Base-by-base conservation (phyloP, 345 rosid species). In the Heritiera littoralis region DNA sequence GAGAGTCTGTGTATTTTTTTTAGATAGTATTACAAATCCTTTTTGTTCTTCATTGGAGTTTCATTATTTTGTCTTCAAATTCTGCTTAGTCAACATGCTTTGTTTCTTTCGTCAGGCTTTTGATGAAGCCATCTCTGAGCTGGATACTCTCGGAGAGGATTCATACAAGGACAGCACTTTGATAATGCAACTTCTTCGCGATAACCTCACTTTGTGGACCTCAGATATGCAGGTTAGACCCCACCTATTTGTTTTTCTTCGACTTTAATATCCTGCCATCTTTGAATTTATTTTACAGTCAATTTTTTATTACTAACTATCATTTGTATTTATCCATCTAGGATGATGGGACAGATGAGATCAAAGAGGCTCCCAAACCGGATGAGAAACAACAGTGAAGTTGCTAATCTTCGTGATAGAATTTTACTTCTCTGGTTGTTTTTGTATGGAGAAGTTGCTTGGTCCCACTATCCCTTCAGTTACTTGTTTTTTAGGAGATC, bases 121-220 rank as follows among this genome's bases (percentile, higher is more conserved):
- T 76, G 95, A 91, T 74, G 93, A 91, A 83, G 95, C 95, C 48
- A 89, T 91, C 9, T 87, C 95, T 3, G 93, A 91, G 88, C 78
- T 91, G 74, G 92, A 91, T 73, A 86, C 88, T 51, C 82, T 91
- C 66, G 88, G 92, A 65, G 92, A 88, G 76, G 86, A 86, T 71
- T 88, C 95, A 56, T 89, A 89, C 93, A 88, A 89, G 90, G 95
- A 91, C 84, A 91, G 95, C 81, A 91, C 92, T 71, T 82, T 87
- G 83, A 87, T 86, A 77, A 89, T 86, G 89, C 95, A 89, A 78
- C 88, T 91, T 74, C 86, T 89, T 43, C 84, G 85, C 7, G 89
- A 88, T 79, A 91, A 91, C 78, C 85, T 89, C 82, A 89, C 91
- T 45, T 86, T 88, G 70, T 88, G 86, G 89, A 91, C 88, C 85